These are phyloP conservation scores for Triticum urartu DNA, from an alignment of 176 grass and related monocot genomes.

Conservation along the genomic window DNA sequence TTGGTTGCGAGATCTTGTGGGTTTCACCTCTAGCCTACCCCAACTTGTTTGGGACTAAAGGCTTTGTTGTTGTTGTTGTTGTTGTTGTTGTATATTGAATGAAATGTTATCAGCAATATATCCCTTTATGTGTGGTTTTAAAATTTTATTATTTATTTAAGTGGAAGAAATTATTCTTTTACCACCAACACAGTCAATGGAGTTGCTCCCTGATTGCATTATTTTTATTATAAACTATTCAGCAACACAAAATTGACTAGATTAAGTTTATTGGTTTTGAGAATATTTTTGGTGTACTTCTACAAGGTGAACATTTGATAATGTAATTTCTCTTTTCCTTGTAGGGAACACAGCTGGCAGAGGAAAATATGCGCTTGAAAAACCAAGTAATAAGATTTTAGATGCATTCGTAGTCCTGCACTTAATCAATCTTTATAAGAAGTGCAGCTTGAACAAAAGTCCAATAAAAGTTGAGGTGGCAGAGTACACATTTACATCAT, in stretches of 20 bases:
- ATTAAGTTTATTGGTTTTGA: neutral
- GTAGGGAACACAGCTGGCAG: slow-evolving; percentile 55
- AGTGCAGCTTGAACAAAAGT: neutral
- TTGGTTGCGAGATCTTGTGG: too few species aligned
- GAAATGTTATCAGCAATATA: neutral
- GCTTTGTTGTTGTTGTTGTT: too few species aligned
- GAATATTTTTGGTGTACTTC: neutral
- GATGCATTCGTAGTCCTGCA: neutral
- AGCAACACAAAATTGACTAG: neutral
- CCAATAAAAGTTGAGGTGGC: neutral
- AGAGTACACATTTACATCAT: slow-evolving; percentile 1
- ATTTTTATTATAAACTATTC: neutral
- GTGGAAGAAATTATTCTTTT: neutral
- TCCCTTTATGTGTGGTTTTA: neutral
- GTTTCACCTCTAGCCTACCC: too few species aligned
- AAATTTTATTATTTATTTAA: neutral
- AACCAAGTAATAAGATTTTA: slow-evolving; percentile 50
- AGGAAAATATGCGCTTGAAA: slow-evolving; percentile 72
- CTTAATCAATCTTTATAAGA: neutral
- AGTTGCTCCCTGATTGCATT: neutral
- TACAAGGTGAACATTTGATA: neutral
- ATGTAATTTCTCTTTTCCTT: slow-evolving; percentile 30
- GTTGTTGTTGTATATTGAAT: neutral
- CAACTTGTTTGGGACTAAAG: too few species aligned
- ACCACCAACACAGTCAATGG: neutral